Base-by-base conservation (phyloP, 345 rosid genomes). In the Cardamine occulta region DNA sequence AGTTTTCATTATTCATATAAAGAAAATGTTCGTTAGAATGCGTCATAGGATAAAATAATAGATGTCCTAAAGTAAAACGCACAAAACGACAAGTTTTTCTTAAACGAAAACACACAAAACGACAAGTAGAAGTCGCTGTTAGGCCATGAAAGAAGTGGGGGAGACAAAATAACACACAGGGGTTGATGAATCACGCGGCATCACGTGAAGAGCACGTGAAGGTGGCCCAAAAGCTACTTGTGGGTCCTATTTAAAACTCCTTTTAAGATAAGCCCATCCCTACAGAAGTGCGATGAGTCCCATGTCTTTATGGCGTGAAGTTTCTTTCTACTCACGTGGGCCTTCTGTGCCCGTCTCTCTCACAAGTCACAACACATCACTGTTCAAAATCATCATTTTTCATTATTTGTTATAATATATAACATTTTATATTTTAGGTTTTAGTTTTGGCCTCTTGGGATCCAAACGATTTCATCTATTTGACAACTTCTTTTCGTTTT, bases 151-250 rank as follows among this genome's bases (percentile, higher is more conserved):
- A 54, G 39, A 18, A 26, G 8, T 26, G 21, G 55, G 55, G 51
- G 75, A 51, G 74, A 65, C 73, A 74, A 66, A 67, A 67, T 19
- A 62, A 60, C 28, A 51, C 58, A 42, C 14, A 32, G 48, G 24
- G 60, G 53, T 57, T 48, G 60, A 24, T 55, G 66, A 47, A 72
- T 40, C 80, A 77, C 76, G 80, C 19, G 72, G 72, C 28, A 37
- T 57, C 80, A 71, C 76, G 73, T 77, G 75, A 76, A 76, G 59
- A 23, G 80, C 80, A 76, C 75, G 80, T 76, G 80, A 55, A 76
- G 9, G 1, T 12, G 32, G 70, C 79, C 62, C 17, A 67, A 62
- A 62, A 76, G 48, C 13, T 15, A 31, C 1, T 53, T 6, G 24
- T 70, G 32, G 70, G 59, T 6, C 75, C 75, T 40, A 54, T 7